Conservation (phyloP, 208 protist genomes). For the Trypanosoma melophagium region DNA sequence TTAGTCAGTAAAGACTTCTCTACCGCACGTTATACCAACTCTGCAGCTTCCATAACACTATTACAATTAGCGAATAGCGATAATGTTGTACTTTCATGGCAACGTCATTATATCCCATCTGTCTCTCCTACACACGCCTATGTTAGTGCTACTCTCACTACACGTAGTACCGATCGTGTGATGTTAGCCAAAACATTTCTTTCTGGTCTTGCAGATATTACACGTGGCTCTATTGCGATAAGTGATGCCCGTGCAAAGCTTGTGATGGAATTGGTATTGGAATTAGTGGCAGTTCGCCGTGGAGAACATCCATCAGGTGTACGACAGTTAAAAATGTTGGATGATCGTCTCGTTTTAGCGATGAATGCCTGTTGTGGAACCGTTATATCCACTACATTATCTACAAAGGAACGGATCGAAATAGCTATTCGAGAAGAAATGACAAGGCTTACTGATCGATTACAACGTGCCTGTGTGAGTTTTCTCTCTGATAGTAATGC, state of each 20-base stretch:
- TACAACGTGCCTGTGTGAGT: constrained; percentile 43
- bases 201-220: constrained; percentile 58
- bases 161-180: constrained; percentile 57
- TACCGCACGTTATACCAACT: constrained; percentile 46
- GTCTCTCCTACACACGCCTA: constrained; percentile 23
- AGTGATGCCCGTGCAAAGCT: constrained; percentile 30
- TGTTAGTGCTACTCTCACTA: constrained; percentile 10
- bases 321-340: constrained; percentile 54
- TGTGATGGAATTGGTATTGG: constrained; percentile 64
- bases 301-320: constrained; percentile 53
- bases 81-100: constrained; percentile 68
- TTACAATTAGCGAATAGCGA: constrained; percentile 49
- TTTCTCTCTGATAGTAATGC: constrained; percentile 66
- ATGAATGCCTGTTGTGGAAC: constrained; percentile 63
- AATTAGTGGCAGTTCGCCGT: constrained; percentile 64
- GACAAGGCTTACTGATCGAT: constrained; percentile 35
- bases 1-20: constrained; percentile 63
- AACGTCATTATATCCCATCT: constrained; percentile 29
- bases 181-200: constrained; percentile 84
- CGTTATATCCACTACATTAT: constrained; percentile 13
- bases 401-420: constrained; percentile 22
- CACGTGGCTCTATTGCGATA: neutral
- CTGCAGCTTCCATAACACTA: constrained; percentile 29
- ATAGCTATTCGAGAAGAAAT: constrained; percentile 21
- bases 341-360: constrained; percentile 71